Evolutionary conservation across 306 rosid species (phyloP).

Genomic region (Trifolium pratense): DNA sequence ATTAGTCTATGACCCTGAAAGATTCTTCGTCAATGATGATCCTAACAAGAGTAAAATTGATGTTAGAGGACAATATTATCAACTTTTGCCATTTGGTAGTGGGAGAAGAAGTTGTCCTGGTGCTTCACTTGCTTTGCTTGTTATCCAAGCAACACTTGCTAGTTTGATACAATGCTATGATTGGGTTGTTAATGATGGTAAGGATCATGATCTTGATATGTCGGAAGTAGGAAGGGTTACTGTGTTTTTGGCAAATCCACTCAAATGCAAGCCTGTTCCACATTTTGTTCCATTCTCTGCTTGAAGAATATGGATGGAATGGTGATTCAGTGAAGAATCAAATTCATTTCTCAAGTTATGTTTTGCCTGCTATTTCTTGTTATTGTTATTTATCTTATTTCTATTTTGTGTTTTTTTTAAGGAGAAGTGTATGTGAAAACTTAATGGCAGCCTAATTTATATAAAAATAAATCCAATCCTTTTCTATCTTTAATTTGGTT

Average conservation of each 20-base stretch:
- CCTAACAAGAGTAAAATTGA: slow-evolving; percentile 38
- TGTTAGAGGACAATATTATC: slow-evolving; percentile 56
- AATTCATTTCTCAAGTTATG: background rate
- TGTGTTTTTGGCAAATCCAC: slow-evolving; percentile 44
- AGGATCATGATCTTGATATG: slow-evolving; percentile 36
- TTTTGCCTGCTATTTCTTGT: background rate
- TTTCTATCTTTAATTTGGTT: background rate
- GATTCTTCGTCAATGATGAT: slow-evolving; percentile 40
- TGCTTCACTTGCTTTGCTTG: slow-evolving; percentile 51
- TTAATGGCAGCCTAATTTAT: background rate
- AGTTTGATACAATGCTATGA: slow-evolving; percentile 56
- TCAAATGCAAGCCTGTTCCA: slow-evolving; percentile 42
- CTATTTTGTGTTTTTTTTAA: background rate
- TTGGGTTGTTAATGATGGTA: slow-evolving; percentile 46
- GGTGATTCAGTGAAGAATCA: slow-evolving; percentile 12
- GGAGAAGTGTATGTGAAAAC: slow-evolving; percentile 13
- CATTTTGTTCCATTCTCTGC: slow-evolving; percentile 39
- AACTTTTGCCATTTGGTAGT: slow-evolving; percentile 59
- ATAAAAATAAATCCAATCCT: background rate
- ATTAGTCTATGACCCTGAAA: slow-evolving; percentile 49
- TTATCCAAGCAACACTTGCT: slow-evolving; percentile 48
- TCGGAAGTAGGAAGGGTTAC: slow-evolving; percentile 37
- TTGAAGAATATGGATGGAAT: background rate
- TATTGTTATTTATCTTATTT: background rate
- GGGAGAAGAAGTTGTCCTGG: slow-evolving; percentile 63